phyloP scores from a whole-genome alignment of 495 filamentous ascomycete genomes.

The Aspergillus asperescens region DNA sequence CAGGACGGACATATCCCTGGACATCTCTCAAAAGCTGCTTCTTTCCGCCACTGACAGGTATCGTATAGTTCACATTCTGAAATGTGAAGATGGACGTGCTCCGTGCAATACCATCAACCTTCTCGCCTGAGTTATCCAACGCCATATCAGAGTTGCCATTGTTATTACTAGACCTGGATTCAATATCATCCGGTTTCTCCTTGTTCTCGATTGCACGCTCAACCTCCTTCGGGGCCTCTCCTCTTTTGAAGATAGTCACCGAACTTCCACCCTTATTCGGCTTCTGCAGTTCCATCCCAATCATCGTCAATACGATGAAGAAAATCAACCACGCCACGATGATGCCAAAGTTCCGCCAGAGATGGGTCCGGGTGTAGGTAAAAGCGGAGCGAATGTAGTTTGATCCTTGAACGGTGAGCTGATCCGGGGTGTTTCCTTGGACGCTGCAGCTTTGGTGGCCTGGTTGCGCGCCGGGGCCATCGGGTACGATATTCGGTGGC shows the following conservation, averaged over 20 bases:
- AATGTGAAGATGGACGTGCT: constrained; percentile 70
- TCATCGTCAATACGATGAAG: constrained; percentile 50
- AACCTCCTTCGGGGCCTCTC: constrained; percentile 52
- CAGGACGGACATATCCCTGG: constrained; percentile 65
- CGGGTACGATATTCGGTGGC: constrained; percentile 54
- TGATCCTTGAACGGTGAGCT: constrained; percentile 46
- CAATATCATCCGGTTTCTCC: constrained; percentile 42
- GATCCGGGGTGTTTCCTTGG: constrained; percentile 48
- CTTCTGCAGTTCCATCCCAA: constrained; percentile 65
- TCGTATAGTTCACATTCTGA: constrained; percentile 71
- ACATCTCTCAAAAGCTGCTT: constrained; percentile 57
- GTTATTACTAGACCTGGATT: constrained; percentile 36
- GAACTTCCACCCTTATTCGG: constrained; percentile 66
- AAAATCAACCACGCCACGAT: constrained; percentile 53
- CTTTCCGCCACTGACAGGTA: constrained; percentile 56
- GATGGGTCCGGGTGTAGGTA: constrained; percentile 50
- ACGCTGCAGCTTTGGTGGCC: constrained; percentile 59
- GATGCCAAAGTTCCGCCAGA: constrained; percentile 61
- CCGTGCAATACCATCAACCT: constrained; percentile 45
- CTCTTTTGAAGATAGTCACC: constrained; percentile 63
- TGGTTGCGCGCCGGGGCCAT: constrained; percentile 51
- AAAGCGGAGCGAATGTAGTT: constrained; percentile 50
- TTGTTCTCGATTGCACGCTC: constrained; percentile 37
- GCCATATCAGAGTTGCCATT: constrained; percentile 13
- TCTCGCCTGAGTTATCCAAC: constrained; percentile 17